These are phyloP conservation scores for Oryza glumipatula DNA, from an alignment of 176 grass and related monocot genomes.

Conservation along the genomic window DNA sequence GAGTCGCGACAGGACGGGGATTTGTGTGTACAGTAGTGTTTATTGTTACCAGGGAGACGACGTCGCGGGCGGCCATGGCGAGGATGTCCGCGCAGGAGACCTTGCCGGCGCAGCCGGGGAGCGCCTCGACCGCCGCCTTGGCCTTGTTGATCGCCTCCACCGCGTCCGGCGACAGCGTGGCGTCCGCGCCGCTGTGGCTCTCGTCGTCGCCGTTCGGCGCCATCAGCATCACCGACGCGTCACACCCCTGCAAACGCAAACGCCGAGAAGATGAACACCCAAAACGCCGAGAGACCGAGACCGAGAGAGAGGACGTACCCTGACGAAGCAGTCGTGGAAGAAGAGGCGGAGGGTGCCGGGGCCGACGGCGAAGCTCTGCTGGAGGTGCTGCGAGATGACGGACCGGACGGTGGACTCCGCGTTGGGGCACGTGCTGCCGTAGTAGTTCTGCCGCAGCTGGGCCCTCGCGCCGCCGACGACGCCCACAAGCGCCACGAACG, in stretches of 20 bases:
- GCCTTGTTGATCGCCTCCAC: constrained; percentile 84
- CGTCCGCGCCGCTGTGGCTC: constrained; percentile 73
- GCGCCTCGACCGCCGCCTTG: constrained; percentile 72
- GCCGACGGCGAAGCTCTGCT: constrained; percentile 81
- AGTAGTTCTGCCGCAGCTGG: constrained; percentile 78
- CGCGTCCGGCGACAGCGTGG: constrained; percentile 73
- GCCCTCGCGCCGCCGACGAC: not conserved
- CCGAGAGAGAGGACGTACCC: constrained; percentile 32
- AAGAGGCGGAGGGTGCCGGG: constrained; percentile 85
- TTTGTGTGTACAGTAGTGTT: not conserved
- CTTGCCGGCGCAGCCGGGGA: constrained; percentile 68
- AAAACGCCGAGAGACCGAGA: not conserved
- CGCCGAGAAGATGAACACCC: not conserved
- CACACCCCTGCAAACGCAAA: constrained; percentile 52
- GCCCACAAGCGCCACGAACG: not conserved
- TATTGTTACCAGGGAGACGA: constrained; percentile 67
- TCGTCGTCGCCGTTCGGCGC: constrained; percentile 71
- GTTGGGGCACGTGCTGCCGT: constrained; percentile 65
- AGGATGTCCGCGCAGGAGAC: constrained; percentile 92
- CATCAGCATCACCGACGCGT: constrained; percentile 81
- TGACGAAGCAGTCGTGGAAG: constrained; percentile 91
- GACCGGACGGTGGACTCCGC: constrained; percentile 67
- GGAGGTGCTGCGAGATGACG: constrained; percentile 65
- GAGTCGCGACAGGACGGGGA: not conserved
- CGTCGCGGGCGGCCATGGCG: constrained; percentile 87